Percentiles rank a stretch among this genome's conserved stretches.
These are phyloP conservation scores for Nemania abortiva DNA, from an alignment of 2,329 filamentous ascomycete species.

Conservation along the genomic window DNA sequence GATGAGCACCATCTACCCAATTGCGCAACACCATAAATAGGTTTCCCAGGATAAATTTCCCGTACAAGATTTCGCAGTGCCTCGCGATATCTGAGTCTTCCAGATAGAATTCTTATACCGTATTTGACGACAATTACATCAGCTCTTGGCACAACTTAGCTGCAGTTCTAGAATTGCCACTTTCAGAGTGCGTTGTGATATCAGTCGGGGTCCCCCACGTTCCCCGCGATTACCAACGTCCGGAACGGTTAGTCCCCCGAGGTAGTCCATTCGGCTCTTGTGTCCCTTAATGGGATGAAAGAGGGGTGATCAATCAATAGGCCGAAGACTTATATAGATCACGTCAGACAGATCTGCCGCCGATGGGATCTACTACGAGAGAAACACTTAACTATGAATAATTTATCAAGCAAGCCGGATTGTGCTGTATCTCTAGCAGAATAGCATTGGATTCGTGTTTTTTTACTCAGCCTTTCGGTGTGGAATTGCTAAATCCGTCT, in stretches of 20 bases:
- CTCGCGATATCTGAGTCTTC: constrained; percentile 16
- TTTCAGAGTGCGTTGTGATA: constrained; percentile 14
- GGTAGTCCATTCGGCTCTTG: constrained; percentile 29
- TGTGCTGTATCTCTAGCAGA: not conserved
- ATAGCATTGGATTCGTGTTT: not conserved
- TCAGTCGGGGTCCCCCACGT: constrained; percentile 31
- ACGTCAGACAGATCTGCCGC: not conserved
- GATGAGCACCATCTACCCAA: constrained; percentile 25
- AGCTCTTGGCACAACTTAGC: constrained; percentile 27
- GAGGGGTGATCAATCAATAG: constrained; percentile 22
- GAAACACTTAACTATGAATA: constrained; percentile 16
- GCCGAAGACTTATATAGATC: constrained; percentile 22
- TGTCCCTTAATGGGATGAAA: constrained; percentile 18
- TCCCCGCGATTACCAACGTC: constrained; percentile 34
- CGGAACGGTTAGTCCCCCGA: constrained; percentile 26
- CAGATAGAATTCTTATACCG: constrained; percentile 17
- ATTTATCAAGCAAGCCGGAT: constrained; percentile 11
- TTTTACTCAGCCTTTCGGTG: not conserved
- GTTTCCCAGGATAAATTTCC: not conserved
- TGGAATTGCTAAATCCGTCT: not conserved
- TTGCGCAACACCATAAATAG: constrained; percentile 30
- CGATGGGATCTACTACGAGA: not conserved
- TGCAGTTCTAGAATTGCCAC: constrained; percentile 30
- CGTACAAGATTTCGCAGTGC: constrained; percentile 10
- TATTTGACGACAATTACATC: constrained; percentile 17